A percentile compares a stretch with the other conserved stretches of the same genome.
phyloP scores from a whole-genome alignment of 2,329 filamentous ascomycete species.

The Ilyonectria sp. region DNA sequence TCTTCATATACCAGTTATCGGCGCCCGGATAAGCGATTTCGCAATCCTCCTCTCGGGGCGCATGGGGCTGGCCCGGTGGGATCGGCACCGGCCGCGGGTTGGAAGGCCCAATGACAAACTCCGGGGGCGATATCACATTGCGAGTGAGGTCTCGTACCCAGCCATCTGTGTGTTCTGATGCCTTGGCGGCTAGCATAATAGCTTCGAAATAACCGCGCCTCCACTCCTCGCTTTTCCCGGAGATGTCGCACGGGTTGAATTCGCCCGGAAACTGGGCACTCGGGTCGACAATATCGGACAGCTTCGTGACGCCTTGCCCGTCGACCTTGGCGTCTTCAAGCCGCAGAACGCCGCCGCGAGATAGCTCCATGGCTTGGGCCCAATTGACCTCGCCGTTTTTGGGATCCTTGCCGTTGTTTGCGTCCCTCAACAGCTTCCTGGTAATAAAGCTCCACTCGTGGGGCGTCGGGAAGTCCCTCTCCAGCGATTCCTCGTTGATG shows the following conservation, averaged over 20 bases:
- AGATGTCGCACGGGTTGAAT: constrained; percentile 76
- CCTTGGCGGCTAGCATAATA: constrained; percentile 82
- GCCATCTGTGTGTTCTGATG: constrained; percentile 86
- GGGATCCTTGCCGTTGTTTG: constrained; percentile 71
- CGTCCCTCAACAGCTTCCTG: constrained; percentile 77
- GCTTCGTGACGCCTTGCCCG: constrained; percentile 74
- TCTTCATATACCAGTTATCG: constrained; percentile 84
- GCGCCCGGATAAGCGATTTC: constrained; percentile 78
- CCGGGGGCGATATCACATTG: constrained; percentile 77
- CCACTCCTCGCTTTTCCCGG: constrained; percentile 86
- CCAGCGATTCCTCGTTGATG: constrained; percentile 80
- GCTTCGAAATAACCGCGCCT: constrained; percentile 87
- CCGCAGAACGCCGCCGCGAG: constrained; percentile 72
- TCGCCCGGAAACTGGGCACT: constrained; percentile 78
- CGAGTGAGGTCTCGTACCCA: constrained; percentile 80
- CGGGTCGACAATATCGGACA: constrained; percentile 73
- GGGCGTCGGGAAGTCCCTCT: constrained; percentile 84
- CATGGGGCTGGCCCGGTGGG: constrained; percentile 72
- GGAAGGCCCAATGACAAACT: constrained; percentile 84
- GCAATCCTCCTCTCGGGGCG: constrained; percentile 83
- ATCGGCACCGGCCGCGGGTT: constrained; percentile 86
- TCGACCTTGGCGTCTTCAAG: constrained; percentile 80
- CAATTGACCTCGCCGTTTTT: constrained; percentile 73
- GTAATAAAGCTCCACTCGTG: constrained; percentile 84
- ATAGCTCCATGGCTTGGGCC: constrained; percentile 74